Percentiles rank a stretch among this genome's conserved stretches.
Evolutionary conservation across 306 rosid species (phyloP).

Genomic region (Leucaena leucocephala): DNA sequence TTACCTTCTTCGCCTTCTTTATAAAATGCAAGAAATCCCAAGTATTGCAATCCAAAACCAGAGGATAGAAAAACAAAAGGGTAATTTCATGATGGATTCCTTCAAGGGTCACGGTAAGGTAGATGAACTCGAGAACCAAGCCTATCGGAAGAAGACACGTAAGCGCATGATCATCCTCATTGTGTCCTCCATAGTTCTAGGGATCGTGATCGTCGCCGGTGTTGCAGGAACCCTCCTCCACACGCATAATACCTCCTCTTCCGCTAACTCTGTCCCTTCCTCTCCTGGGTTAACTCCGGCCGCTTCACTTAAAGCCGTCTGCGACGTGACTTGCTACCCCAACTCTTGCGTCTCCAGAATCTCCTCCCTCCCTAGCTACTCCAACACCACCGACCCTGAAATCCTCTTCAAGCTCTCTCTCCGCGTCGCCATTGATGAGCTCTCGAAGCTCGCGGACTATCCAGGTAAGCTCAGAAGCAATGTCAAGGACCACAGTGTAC

Average conservation of each 20-base stretch:
- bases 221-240: conserved; percentile 50
- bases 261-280: neutral
- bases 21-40: neutral
- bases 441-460: conserved; percentile 46
- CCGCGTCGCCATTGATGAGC: conserved; percentile 65
- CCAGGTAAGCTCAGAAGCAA: conserved; percentile 27
- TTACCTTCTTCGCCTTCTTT: neutral
- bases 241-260: conserved; percentile 54
- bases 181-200: conserved; percentile 50
- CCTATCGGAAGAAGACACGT: conserved; percentile 59
- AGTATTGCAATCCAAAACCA: neutral
- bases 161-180: conserved; percentile 51
- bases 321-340: conserved; percentile 71
- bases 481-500: conserved; percentile 26
- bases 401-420: conserved; percentile 77
- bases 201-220: conserved; percentile 49
- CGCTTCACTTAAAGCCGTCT: conserved; percentile 60
- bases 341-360: conserved; percentile 57
- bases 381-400: conserved; percentile 73
- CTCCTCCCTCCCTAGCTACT: conserved; percentile 42
- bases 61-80: neutral
- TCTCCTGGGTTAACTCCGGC: conserved; percentile 55
- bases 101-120: conserved; percentile 70
- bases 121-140: conserved; percentile 70
- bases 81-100: conserved; percentile 54